Conservation (phyloP, 2,329 filamentous ascomycete species). For the Decorospora gaudefroyi region DNA sequence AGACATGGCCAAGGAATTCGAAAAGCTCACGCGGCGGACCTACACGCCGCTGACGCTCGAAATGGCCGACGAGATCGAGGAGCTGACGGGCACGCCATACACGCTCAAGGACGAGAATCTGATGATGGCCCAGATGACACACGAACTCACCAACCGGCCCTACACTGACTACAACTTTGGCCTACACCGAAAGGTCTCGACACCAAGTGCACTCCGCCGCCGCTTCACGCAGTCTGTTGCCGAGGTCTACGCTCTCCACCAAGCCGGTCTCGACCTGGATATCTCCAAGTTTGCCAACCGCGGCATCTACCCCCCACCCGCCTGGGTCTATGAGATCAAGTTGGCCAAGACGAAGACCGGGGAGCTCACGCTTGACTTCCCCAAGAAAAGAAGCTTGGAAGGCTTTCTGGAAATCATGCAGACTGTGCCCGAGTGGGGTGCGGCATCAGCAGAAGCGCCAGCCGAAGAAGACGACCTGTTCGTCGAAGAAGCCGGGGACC, state of each 20-base stretch:
- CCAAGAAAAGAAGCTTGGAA: conserved; percentile 24
- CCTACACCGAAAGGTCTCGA: conserved; percentile 21
- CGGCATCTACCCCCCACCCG: conserved; percentile 34
- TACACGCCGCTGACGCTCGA: conserved; percentile 39
- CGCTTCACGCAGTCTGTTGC: conserved; percentile 61
- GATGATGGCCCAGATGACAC: conserved; percentile 35
- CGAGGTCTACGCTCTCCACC: conserved; percentile 57
- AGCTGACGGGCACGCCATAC: conserved; percentile 38
- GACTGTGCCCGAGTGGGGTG: conserved; percentile 24
- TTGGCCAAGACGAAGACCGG: conserved; percentile 26
- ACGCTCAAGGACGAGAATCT: conserved; percentile 37
- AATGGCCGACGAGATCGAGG: conserved; percentile 41
- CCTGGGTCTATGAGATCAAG: conserved; percentile 39
- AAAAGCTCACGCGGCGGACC: conserved; percentile 42
- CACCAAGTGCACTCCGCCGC: conserved; percentile 28
- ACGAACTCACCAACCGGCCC: conserved; percentile 43
- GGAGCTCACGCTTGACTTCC: conserved; percentile 30
- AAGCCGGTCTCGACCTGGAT: conserved; percentile 35
- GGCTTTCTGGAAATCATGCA: conserved; percentile 33
- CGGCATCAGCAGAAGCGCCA: conserved; percentile 8
- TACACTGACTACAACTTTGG: conserved; percentile 38
- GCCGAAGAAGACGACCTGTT: conserved; percentile 25
- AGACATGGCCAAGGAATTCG: conserved; percentile 39
- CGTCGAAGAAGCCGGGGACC: conserved; percentile 26
- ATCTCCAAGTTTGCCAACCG: conserved; percentile 33